Base-by-base conservation (phyloP, 257 asterid genomes). In the Plectranthus barbatus region DNA sequence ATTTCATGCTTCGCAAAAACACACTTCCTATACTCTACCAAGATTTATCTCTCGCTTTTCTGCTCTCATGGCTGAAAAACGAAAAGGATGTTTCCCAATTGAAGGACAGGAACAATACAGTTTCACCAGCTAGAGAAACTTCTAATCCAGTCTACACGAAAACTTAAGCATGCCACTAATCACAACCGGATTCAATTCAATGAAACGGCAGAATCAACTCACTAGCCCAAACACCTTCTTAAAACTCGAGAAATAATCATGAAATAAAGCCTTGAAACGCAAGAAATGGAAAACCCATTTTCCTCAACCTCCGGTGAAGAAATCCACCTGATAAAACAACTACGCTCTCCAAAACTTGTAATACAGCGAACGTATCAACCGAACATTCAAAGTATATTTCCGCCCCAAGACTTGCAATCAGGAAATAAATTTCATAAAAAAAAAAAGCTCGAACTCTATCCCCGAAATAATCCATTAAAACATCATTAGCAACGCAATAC, bases 241-340 rank as follows among this genome's bases (percentile, higher is more conserved):
- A 6, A 2, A 33, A 40, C 20, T 2, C 12, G 3, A 33, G 18
- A 6, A 23, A 39, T 10, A 36, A 26, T 36, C 41, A 33, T 5
- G 31, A 64, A 24, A 20, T 21, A 37, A 9, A 41, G 40, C 15
- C 23, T 11, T 10, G 56, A 62, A 24, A 47, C 17, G 36, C 70
- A n/a, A 62, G 7, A 70, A 53, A 3, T 12, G 45, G 56, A 52
- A 42, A 13, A 5, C n/a, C 4, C 9, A 55, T 23, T 10, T 62
- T 46, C 75, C 9, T 10, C 41, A 36, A 36, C 36, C 65, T 9
- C 26, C 54, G 11, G 9, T 2, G n/a, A 11, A 41, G 18, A 58
- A 56, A 41, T 31, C 33, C 59, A 64, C 37, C 66, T 15, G 55
- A 26, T n/a, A n/a, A n/a, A 68, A 64, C 69, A 69, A 52, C 60